Conservation (phyloP, 2,329 filamentous ascomycete species). For the Thelonectria rubi region DNA sequence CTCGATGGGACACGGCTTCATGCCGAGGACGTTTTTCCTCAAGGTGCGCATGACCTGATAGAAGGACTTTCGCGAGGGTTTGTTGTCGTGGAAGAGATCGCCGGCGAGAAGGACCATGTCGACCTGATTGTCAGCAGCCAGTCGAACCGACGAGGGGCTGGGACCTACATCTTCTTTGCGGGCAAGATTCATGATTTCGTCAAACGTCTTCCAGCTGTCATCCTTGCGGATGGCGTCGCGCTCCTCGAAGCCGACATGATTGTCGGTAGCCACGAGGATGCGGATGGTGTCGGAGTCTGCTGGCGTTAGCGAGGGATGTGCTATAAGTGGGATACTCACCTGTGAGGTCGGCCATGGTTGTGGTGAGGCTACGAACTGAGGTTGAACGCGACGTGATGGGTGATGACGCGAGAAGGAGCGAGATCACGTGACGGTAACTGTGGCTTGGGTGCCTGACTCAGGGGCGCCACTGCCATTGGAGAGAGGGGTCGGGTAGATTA, state of each 20-base stretch:
- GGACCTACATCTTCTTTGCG: slow-evolving; percentile 76
- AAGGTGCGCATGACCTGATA: slow-evolving; percentile 97
- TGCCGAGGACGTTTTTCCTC: slow-evolving; percentile 90
- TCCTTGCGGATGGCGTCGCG: slow-evolving; percentile 93
- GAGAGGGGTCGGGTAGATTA: too few species aligned
- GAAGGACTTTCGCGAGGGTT: slow-evolving; percentile 93
- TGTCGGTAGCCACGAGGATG: slow-evolving; percentile 93
- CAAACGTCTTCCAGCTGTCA: slow-evolving; percentile 95
- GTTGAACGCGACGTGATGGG: background rate
- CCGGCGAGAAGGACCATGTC: slow-evolving; percentile 97
- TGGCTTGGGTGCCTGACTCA: background rate
- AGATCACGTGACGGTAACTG: slow-evolving; percentile 12
- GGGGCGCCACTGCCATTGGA: too few species aligned
- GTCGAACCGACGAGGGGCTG: slow-evolving; percentile 1
- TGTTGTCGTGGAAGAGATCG: slow-evolving; percentile 98
- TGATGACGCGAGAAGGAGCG: slow-evolving; percentile 18
- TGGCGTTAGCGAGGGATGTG: background rate
- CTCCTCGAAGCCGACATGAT: slow-evolving; percentile 97
- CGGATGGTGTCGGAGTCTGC: slow-evolving; percentile 83
- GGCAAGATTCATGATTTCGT: slow-evolving; percentile 92
- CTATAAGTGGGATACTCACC: slow-evolving; percentile 29
- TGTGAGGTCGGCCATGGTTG: slow-evolving; percentile 44
- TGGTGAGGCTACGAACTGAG: background rate
- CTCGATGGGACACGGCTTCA: slow-evolving; percentile 94
- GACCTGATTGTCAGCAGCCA: slow-evolving; percentile 58